Evolutionary conservation across 2,329 filamentous ascomycete species (phyloP), one percentile per base, ranked within the genome.

Genomic region (Kalmusia sp.): DNA sequence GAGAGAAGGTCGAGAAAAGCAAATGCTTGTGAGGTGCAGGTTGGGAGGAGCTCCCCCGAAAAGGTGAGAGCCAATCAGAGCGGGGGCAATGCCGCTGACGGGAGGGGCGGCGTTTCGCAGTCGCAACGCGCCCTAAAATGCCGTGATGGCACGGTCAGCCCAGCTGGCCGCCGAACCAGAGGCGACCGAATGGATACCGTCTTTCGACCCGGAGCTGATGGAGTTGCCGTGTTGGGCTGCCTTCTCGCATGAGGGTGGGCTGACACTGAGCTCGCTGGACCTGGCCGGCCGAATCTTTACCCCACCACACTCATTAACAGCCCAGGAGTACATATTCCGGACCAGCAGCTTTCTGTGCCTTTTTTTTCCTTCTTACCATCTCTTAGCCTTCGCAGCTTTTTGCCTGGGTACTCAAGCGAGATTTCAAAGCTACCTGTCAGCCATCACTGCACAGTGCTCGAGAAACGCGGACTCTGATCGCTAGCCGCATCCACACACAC

Each of bases 181-280:
- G 21, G 21, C 30, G 38, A 3, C 19, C 14, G 4, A 7, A 3
- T 25, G n/a, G 11, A 7, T 46, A 21, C 43, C 30, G 44, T 47
- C 44, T 17, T 47, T 27, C 31, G 44, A 47, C 31, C 15, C 44
- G 22, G 33, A 14, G 33, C 31, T 25, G 44, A 37, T 24, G 12
- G 31, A 11, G 44, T 33, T 28, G 33, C 44, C 31, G 31, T 11
- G 44, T 37, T 37, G 33, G 44, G 44, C 44, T 17, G 22, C 19
- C 43, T n/a, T 37, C 24, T 47, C 31, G 22, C 31, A 30, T 37
- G 31, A 47, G 22, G 22, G 24, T 47, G 44, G 33, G 44, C 44
- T 47, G 44, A 47, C 14, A 12, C 21, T 14, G 44, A n/a, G n/a
- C n/a, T 21, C 15, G 24, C 31, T 30, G 17, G n/a, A n/a, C n/a